Evolutionary conservation across 1,284 basidiomycete species (phyloP).

Genomic region (Caloboletus firmus): DNA sequence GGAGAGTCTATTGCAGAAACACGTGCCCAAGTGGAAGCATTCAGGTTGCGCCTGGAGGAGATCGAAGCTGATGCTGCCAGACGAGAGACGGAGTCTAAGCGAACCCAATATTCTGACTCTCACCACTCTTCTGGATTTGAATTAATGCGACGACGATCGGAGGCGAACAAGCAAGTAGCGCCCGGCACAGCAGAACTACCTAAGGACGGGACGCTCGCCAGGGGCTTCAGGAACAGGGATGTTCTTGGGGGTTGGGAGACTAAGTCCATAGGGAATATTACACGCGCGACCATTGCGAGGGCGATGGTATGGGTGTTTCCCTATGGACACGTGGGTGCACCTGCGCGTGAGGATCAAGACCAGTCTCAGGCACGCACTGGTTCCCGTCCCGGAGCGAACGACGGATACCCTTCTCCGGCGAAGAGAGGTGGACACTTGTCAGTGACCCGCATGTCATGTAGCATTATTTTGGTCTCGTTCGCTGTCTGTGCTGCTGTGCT

Average conservation of each 20-base stretch:
- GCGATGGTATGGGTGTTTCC: slow-evolving; percentile 31
- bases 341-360: background rate
- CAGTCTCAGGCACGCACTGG: background rate
- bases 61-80: slow-evolving; percentile 25
- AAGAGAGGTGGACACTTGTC: slow-evolving; percentile 7
- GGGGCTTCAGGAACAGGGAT: background rate
- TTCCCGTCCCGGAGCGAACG: background rate
- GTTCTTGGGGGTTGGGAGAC: background rate
- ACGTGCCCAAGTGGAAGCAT: slow-evolving; percentile 26
- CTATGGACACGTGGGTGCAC: slow-evolving; percentile 6
- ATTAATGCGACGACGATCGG: slow-evolving; percentile 1
- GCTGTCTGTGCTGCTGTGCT: slow-evolving; percentile 28
- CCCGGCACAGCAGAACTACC: background rate
- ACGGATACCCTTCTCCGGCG: background rate
- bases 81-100: slow-evolving; percentile 14
- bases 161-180: background rate
- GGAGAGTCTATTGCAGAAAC: slow-evolving; percentile 27
- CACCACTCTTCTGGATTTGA: background rate
- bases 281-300: slow-evolving; percentile 18
- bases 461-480: slow-evolving; percentile 32
- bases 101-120: background rate
- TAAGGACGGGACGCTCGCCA: background rate
- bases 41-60: slow-evolving; percentile 27
- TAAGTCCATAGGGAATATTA: slow-evolving; percentile 12
- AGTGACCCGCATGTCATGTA: slow-evolving; percentile 21